phyloP scores from a whole-genome alignment of 306 rosid species.

The Hippophae tibetana region DNA sequence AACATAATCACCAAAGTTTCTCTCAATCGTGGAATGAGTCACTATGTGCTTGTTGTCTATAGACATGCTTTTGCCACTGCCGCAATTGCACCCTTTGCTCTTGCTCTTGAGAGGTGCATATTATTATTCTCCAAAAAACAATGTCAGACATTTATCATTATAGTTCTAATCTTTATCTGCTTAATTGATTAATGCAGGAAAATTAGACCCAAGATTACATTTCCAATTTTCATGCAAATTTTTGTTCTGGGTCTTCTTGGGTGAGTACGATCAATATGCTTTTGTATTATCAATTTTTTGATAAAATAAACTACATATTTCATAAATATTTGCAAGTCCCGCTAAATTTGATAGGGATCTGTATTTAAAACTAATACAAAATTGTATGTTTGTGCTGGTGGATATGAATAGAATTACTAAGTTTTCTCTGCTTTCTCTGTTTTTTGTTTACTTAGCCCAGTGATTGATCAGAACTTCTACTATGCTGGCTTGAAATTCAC shows the following conservation, averaged over 20 bases:
- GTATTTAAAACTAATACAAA: too few relatives aligned
- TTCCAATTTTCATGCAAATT: slow-evolving; percentile 53
- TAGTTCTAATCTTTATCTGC: not conserved
- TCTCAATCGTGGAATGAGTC: slow-evolving; percentile 86
- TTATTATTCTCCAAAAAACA: too few relatives aligned
- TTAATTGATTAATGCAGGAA: slow-evolving; percentile 39
- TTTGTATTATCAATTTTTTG: not conserved
- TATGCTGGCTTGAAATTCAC: slow-evolving; percentile 82
- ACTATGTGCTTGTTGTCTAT: slow-evolving; percentile 81
- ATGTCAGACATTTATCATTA: not conserved
- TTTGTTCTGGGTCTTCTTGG: slow-evolving; percentile 83
- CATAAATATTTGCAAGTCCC: too few relatives aligned
- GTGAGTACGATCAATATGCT: slow-evolving; percentile 29
- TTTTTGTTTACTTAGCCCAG: slow-evolving; percentile 38
- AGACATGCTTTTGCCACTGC: slow-evolving; percentile 87
- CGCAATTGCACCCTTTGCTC: slow-evolving; percentile 82
- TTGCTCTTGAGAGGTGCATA: slow-evolving; percentile 69
- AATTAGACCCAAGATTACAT: slow-evolving; percentile 73
- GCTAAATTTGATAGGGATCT: not conserved
- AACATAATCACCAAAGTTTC: slow-evolving; percentile 78
- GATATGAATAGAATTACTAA: too few relatives aligned
- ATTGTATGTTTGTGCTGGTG: too few relatives aligned
- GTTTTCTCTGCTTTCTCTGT: not conserved
- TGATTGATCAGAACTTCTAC: slow-evolving; percentile 84
- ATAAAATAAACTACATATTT: too few relatives aligned